Evolutionary conservation across 1,284 basidiomycete species (phyloP).

Genomic region (Coriolopsis trogii): DNA sequence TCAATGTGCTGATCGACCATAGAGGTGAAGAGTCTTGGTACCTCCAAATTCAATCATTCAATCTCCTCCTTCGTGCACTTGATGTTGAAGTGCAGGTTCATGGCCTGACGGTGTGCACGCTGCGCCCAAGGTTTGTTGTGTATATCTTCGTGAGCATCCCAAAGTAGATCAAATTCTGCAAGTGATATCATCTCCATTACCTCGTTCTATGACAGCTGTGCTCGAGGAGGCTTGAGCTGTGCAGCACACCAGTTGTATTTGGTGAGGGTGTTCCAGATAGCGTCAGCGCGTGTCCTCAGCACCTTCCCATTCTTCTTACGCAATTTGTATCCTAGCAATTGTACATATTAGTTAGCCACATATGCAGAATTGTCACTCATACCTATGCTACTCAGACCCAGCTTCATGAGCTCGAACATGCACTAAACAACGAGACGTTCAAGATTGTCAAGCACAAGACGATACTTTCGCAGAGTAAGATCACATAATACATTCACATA

Average conservation of each 20-base stretch:
- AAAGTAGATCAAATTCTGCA: conserved; percentile 15
- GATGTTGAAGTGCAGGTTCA: conserved; percentile 12
- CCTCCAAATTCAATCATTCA: conserved; percentile 12
- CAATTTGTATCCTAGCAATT: conserved; percentile 15
- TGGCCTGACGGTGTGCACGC: background rate
- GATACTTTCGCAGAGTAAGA: background rate
- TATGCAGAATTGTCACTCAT: background rate
- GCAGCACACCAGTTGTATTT: conserved; percentile 8
- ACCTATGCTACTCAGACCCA: conserved; percentile 3
- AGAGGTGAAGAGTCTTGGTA: background rate
- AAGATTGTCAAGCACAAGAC: conserved; percentile 5
- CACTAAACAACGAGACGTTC: conserved; percentile 10
- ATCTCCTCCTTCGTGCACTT: conserved; percentile 13
- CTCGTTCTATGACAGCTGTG: background rate
- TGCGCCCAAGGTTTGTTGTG: conserved; percentile 7
- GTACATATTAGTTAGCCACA: background rate
- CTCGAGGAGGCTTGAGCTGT: conserved; percentile 2
- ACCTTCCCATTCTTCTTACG: conserved; percentile 16
- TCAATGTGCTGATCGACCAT: conserved; percentile 7
- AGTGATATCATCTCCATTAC: conserved; percentile 9
- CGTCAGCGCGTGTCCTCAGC: conserved; percentile 5
- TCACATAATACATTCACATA: background rate
- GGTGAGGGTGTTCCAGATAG: conserved; percentile 3
- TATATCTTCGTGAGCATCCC: conserved; percentile 6
- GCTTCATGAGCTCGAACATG: conserved; percentile 7